Evolutionary conservation across 495 filamentous ascomycete genomes (phyloP).

Genomic region (Monascus purpureus): DNA sequence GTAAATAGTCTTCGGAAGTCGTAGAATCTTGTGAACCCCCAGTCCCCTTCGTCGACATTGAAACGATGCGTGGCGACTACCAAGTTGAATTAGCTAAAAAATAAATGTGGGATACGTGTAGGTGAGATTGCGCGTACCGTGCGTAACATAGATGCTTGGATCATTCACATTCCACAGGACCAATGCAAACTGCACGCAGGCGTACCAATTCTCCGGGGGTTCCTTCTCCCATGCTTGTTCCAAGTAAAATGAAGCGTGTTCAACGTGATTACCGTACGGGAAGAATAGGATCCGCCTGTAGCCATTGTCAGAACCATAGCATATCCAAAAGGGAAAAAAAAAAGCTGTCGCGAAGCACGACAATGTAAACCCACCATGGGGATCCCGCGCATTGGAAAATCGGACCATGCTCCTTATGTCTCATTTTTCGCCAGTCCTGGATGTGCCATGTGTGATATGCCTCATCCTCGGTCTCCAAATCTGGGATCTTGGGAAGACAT

Average conservation of each 20-base stretch:
- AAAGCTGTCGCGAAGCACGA: too few relatives aligned
- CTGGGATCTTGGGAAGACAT: slow-evolving; percentile 56
- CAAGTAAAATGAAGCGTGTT: slow-evolving; percentile 87
- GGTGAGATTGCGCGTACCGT: slow-evolving; percentile 28
- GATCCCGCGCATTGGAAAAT: slow-evolving; percentile 72
- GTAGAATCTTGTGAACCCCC: slow-evolving; percentile 91
- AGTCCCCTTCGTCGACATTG: slow-evolving; percentile 91
- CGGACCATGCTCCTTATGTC: slow-evolving; percentile 73
- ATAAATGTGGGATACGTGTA: slow-evolving; percentile 7
- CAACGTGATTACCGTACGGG: slow-evolving; percentile 83
- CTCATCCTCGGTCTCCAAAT: slow-evolving; percentile 61
- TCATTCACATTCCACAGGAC: slow-evolving; percentile 90
- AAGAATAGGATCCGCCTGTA: slow-evolving; percentile 86
- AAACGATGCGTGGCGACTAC: slow-evolving; percentile 73
- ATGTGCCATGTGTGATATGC: slow-evolving; percentile 72
- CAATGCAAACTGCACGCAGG: slow-evolving; percentile 88
- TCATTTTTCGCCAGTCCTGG: slow-evolving; percentile 58
- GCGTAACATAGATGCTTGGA: slow-evolving; percentile 58
- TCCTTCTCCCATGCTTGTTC: slow-evolving; percentile 76
- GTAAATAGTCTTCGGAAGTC: slow-evolving; percentile 75
- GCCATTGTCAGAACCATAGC: slow-evolving; percentile 5
- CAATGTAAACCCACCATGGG: slow-evolving; percentile 59
- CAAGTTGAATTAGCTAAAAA: slow-evolving; percentile 3
- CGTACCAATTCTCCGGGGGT: slow-evolving; percentile 79
- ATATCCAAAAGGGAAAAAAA: too few relatives aligned